These are phyloP conservation scores for Haplosporangium gracile DNA, from an alignment of 192 early-diverging fungal genomes.

Conservation along the genomic window DNA sequence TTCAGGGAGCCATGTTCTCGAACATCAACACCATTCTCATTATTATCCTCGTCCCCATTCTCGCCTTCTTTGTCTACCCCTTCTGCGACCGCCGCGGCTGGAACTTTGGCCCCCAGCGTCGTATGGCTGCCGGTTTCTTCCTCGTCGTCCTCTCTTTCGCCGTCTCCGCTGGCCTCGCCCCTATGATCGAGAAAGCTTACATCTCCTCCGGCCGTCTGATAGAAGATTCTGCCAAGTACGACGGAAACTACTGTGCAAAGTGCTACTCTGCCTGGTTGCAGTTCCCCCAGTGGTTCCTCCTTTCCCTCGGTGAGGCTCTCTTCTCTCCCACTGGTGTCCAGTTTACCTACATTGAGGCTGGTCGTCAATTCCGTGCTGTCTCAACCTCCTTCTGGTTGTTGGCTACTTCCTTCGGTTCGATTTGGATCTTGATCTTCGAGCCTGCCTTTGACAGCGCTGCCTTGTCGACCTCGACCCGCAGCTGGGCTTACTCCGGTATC, in stretches of 20 bases:
- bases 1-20: slow-evolving; percentile 37
- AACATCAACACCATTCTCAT: slow-evolving; percentile 65
- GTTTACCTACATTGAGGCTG: slow-evolving; percentile 75
- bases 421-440: slow-evolving; percentile 46
- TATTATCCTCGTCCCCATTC: slow-evolving; percentile 65
- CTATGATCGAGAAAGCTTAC: slow-evolving; percentile 37
- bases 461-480: slow-evolving; percentile 14
- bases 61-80: slow-evolving; percentile 66
- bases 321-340: slow-evolving; percentile 74
- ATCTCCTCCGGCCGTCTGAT: background rate
- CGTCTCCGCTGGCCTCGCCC: slow-evolving; percentile 40
- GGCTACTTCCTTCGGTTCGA: slow-evolving; percentile 58
- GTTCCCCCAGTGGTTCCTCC: slow-evolving; percentile 66
- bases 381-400: slow-evolving; percentile 71
- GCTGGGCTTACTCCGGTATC: slow-evolving; percentile 49
- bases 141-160: slow-evolving; percentile 62
- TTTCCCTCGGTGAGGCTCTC: slow-evolving; percentile 69
- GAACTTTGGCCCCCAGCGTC: slow-evolving; percentile 58
- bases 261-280: slow-evolving; percentile 57
- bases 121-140: slow-evolving; percentile 70
- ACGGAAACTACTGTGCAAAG: slow-evolving; percentile 30
- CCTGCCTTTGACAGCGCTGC: slow-evolving; percentile 22
- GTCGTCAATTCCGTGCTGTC: slow-evolving; percentile 69
- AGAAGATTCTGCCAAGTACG: slow-evolving; percentile 12
- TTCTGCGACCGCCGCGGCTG: slow-evolving; percentile 58